These are phyloP conservation scores for Calonectria hongkongensis DNA, from an alignment of 2,329 filamentous ascomycete genomes.

Conservation along the genomic window DNA sequence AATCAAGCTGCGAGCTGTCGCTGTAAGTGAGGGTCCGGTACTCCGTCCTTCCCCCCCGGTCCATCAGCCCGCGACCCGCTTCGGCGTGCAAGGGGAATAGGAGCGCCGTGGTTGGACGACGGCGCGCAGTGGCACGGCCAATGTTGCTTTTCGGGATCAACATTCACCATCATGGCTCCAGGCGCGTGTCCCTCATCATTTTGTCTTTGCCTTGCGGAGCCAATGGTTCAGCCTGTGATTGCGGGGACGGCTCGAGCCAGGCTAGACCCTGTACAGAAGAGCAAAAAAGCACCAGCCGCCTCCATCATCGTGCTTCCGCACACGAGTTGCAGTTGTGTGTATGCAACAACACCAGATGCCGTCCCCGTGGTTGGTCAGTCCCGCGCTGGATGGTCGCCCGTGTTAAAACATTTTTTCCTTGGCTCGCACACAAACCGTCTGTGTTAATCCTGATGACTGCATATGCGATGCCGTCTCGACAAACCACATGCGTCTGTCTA, in stretches of 20 bases:
- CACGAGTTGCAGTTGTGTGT: background rate
- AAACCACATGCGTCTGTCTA: background rate
- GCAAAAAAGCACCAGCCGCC: background rate
- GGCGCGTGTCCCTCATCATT: slow-evolving; percentile 26
- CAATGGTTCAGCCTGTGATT: slow-evolving; percentile 31
- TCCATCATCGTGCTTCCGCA: background rate
- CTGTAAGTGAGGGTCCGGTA: slow-evolving; percentile 18
- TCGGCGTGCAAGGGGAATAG: slow-evolving; percentile 33
- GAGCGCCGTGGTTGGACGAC: slow-evolving; percentile 44
- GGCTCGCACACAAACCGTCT: background rate
- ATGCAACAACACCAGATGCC: slow-evolving; percentile 6
- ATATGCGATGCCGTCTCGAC: slow-evolving; percentile 21
- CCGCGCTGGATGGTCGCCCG: background rate
- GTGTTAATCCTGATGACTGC: slow-evolving; percentile 8
- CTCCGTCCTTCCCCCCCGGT: slow-evolving; percentile 22
- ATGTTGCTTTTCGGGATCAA: slow-evolving; percentile 46
- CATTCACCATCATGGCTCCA: slow-evolving; percentile 37
- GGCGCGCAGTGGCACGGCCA: slow-evolving; percentile 42
- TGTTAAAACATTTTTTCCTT: slow-evolving; percentile 12
- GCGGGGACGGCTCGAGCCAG: slow-evolving; percentile 18
- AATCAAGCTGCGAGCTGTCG: slow-evolving; percentile 21
- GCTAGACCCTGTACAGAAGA: slow-evolving; percentile 17
- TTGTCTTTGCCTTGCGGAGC: slow-evolving; percentile 22
- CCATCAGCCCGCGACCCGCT: slow-evolving; percentile 39
- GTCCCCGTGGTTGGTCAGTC: background rate